A percentile compares a stretch with the other conserved stretches of the same genome.
These are phyloP conservation scores for Leccinum angustisporum DNA, from an alignment of 1,284 basidiomycete species.

Conservation along the genomic window DNA sequence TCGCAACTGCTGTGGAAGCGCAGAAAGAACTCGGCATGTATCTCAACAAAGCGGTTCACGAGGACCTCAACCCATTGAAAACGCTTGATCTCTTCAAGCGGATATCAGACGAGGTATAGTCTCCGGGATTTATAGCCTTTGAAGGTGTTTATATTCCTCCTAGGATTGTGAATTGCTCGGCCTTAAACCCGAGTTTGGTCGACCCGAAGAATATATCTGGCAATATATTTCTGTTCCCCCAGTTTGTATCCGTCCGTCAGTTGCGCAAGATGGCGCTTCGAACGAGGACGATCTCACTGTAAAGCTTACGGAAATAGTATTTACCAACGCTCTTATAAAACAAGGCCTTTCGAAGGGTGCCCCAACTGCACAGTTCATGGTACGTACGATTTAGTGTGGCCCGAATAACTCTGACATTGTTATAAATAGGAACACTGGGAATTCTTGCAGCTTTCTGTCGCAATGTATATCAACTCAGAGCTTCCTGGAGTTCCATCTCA, in stretches of 20 bases:
- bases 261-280: constrained; percentile 94
- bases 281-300: constrained; percentile 99
- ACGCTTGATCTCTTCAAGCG: constrained; percentile 92
- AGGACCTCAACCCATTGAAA: constrained; percentile 95
- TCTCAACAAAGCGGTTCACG: constrained; percentile 85
- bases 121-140: not conserved
- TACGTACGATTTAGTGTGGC: constrained; percentile 33
- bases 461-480: constrained; percentile 99
- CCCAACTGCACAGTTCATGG: constrained; percentile 89
- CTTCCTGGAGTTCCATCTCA: constrained; percentile 88
- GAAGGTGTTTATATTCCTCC: not conserved
- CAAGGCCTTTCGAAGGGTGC: constrained; percentile 87
- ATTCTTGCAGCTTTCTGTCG: constrained; percentile 90
- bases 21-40: constrained; percentile 87
- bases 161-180: constrained; percentile 96
- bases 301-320: constrained; percentile 96
- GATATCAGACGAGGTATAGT: constrained; percentile 82
- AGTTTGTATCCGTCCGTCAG: constrained; percentile 95
- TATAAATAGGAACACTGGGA: constrained; percentile 91
- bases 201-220: constrained; percentile 99
- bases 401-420: constrained; percentile 12
- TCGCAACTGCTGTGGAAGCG: constrained; percentile 80
- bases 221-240: constrained; percentile 99
- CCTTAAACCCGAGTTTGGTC: constrained; percentile 83
- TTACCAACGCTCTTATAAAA: constrained; percentile 92